These are phyloP conservation scores for Viola odorata DNA, from an alignment of 345 rosid species.

Conservation along the genomic window DNA sequence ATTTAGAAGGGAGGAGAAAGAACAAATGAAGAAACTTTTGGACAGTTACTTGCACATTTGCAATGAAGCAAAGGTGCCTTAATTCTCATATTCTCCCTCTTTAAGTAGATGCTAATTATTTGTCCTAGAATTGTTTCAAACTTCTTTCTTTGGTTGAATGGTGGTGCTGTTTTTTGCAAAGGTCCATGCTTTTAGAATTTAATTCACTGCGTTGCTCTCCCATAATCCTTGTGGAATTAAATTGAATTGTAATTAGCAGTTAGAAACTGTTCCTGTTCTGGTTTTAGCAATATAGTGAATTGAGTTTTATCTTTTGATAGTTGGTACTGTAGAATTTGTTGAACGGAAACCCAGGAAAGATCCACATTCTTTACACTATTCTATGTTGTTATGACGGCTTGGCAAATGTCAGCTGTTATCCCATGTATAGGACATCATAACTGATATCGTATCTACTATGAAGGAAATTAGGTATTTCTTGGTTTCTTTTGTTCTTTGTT, in stretches of 20 bases:
- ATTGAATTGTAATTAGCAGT: neutral
- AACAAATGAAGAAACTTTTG: slow-evolving; percentile 37
- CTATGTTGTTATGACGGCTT: too few species aligned
- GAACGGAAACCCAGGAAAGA: too few species aligned
- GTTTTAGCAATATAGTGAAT: too few species aligned
- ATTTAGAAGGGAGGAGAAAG: slow-evolving; percentile 47
- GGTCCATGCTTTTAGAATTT: neutral
- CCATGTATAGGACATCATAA: too few species aligned
- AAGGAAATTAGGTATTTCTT: neutral
- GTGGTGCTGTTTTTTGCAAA: neutral
- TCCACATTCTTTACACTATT: too few species aligned
- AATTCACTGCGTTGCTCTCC: neutral
- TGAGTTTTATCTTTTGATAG: too few species aligned
- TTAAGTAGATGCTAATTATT: neutral
- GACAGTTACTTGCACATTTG: slow-evolving; percentile 36
- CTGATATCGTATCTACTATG: neutral
- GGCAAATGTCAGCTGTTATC: too few species aligned
- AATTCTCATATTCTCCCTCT: slow-evolving; percentile 3
- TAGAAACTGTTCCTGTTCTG: neutral
- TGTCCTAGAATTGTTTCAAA: neutral
- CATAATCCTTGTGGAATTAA: neutral
- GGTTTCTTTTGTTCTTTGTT: slow-evolving; percentile 3
- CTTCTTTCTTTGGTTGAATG: neutral
- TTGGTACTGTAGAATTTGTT: too few species aligned
- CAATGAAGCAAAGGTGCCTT: slow-evolving; percentile 35